Evolutionary conservation across 306 rosid species (phyloP), one percentile per base, ranked within the genome.

Genomic region (Alnus glutinosa): DNA sequence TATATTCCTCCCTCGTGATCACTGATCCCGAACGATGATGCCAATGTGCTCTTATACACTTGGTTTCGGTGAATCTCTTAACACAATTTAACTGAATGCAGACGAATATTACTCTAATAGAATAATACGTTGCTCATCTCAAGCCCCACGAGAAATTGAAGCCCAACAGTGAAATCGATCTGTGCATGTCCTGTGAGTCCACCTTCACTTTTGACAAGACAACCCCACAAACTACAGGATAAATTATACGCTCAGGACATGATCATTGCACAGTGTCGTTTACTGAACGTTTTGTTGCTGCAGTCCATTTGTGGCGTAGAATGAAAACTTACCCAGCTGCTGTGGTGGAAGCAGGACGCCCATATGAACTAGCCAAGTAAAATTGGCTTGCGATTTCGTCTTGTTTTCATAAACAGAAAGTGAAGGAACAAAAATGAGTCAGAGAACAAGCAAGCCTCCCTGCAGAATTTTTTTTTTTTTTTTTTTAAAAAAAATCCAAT

Each of bases 351-450:
- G 16, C 9, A 30, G 67, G 37, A 37, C 19, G 11, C 47, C 30
- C 1, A 37, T 6, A 16, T 36, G 14, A 7, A 30, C 13, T 37
- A 16, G 71, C 49, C 7, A 67, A 39, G 44, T 39, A 23, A 39
- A 18, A 49, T 79, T 14, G 48, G 64, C 63, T 71, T 49, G 44
- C 69, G 15, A 37, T 80, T 80, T 69, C 36, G 18, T 52, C 55
- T 62, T 37, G 78, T 51, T 52, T 76, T 51, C 23, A 37, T 47
- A 8, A 28, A 66, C 28, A 8, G 30, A 37, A 23, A 1, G 72
- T 39, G 46, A 42, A 67, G 72, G 42, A 62, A 39, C 51, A 67
- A 7, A 67, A 18, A n/a, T 67, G 34, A 3, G 72, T 67, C 72
- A 18, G 37, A 66, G 15, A 9, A 1, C 49, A 36, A 66, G 71